phyloP scores from a whole-genome alignment of 2,329 filamentous ascomycete species.

The Neospermospora avenae region DNA sequence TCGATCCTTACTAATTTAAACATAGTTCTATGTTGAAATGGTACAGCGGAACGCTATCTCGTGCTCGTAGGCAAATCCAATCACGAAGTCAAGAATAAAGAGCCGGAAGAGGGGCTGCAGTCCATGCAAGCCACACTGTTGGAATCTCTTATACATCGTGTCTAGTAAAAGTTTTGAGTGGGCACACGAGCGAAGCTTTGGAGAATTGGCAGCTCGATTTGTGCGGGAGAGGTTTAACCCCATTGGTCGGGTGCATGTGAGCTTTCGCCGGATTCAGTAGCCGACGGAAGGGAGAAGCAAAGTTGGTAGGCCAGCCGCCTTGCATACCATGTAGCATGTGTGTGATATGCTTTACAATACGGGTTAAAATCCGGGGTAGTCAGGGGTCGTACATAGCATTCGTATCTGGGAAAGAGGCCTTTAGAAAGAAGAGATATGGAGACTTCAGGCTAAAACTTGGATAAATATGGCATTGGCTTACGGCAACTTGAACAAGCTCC shows the following conservation, averaged over 20 bases:
- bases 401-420: no score
- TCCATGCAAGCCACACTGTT: background rate
- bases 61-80: background rate
- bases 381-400: no score
- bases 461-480: no score
- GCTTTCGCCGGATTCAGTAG: background rate
- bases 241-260: background rate
- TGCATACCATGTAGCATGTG: background rate
- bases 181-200: background rate
- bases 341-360: background rate
- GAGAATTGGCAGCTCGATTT: background rate
- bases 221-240: background rate
- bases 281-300: background rate
- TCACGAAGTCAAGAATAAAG: background rate
- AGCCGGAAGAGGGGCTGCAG: background rate
- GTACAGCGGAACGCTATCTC: background rate
- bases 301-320: background rate
- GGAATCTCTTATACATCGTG: background rate
- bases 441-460: no score
- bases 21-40: background rate
- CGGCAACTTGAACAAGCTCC: no score
- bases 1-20: background rate
- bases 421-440: no score
- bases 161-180: background rate
- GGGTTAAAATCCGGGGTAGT: no score